phyloP scores from a whole-genome alignment of 805 yeast genomes.

The Priceomyces medius region DNA sequence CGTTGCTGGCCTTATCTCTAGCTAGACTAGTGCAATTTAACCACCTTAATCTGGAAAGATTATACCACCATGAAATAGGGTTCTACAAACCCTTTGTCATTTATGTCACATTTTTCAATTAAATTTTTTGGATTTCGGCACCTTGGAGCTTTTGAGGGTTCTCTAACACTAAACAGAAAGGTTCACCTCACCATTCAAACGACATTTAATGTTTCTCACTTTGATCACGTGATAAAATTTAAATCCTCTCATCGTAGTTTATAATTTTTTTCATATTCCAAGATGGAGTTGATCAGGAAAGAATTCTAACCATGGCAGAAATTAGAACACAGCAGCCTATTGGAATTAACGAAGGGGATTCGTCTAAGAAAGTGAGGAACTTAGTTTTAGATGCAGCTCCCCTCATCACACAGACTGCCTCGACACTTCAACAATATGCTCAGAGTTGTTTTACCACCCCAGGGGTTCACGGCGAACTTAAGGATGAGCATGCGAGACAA shows the following conservation, averaged over 20 bases:
- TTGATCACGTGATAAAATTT: background rate
- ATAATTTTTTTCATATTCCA: background rate
- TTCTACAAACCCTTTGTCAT: too few species aligned
- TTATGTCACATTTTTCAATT: too few species aligned
- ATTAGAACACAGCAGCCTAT: background rate
- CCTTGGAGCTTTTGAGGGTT: too few species aligned
- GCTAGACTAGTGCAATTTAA: too few species aligned
- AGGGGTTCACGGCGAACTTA: conserved; percentile 82
- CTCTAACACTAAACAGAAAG: too few species aligned
- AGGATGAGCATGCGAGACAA: conserved; percentile 79
- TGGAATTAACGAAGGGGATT: background rate
- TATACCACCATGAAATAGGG: too few species aligned
- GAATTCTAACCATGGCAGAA: background rate
- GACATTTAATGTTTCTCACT: background rate
- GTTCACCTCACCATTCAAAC: too few species aligned
- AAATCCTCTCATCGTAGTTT: background rate
- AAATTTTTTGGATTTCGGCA: too few species aligned
- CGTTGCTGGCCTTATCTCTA: too few species aligned
- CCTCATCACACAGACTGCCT: conserved; percentile 77
- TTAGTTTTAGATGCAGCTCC: conserved; percentile 95
- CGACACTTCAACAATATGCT: conserved; percentile 70
- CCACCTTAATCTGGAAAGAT: too few species aligned
- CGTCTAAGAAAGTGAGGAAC: conserved; percentile 29
- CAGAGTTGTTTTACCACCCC: conserved; percentile 82
- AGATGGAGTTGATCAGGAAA: background rate